Evolutionary conservation across 768 basidiomycete species (phyloP).

Genomic region (Podaxis carcinomalis): DNA sequence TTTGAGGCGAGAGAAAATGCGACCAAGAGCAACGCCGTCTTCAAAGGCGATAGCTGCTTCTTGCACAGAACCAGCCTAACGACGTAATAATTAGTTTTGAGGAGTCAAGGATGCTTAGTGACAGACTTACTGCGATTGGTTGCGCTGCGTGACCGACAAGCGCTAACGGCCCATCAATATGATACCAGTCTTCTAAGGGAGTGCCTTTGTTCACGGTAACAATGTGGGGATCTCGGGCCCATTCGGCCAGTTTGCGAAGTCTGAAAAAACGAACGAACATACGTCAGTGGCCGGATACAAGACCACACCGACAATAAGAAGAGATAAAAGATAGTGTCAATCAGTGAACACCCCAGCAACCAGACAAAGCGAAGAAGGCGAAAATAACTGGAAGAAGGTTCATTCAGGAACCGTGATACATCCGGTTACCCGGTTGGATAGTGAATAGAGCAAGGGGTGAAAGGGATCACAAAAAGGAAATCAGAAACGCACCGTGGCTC

Average conservation of each 20-base stretch:
- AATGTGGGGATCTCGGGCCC: conserved; percentile 10
- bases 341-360: neutral
- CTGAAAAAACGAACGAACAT: neutral
- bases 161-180: conserved; percentile 1
- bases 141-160: conserved; percentile 11
- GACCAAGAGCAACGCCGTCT: conserved; percentile 57
- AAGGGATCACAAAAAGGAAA: neutral
- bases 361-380: neutral
- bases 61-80: conserved; percentile 7
- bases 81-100: neutral
- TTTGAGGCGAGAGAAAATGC: conserved; percentile 53
- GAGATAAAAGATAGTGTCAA: neutral
- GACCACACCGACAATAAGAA: neutral
- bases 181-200: conserved; percentile 8
- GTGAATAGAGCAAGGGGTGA: neutral
- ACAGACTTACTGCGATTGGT: conserved; percentile 5
- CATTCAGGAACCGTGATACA: neutral
- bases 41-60: conserved; percentile 42
- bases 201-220: neutral
- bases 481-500: conserved; percentile 8
- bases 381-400: neutral
- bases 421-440: neutral
- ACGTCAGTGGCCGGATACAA: neutral
- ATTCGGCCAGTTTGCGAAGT: conserved; percentile 5
- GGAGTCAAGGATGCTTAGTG: neutral